phyloP scores from a whole-genome alignment of 2,329 filamentous ascomycete genomes.

The Diaporthe citri region DNA sequence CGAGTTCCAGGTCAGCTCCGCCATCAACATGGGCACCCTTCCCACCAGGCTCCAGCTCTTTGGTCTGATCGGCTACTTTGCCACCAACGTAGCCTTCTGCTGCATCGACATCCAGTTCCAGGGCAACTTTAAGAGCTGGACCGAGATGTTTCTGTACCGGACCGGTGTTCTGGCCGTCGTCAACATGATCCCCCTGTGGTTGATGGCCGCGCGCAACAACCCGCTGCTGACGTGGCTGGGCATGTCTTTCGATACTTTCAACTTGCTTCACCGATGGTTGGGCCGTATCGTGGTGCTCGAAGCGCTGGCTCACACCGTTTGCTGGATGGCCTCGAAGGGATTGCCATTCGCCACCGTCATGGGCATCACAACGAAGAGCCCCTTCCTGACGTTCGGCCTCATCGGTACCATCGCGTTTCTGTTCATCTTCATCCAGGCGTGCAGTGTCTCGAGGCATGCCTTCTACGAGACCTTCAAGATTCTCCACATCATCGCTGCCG shows the following conservation, averaged over 20 bases:
- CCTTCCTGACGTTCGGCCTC: slow-evolving; percentile 72
- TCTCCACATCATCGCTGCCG: slow-evolving; percentile 75
- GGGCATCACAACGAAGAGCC: slow-evolving; percentile 49
- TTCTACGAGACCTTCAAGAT: slow-evolving; percentile 85
- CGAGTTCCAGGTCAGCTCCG: slow-evolving; percentile 72
- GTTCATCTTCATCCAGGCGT: slow-evolving; percentile 75
- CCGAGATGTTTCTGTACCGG: slow-evolving; percentile 72
- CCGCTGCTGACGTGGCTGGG: slow-evolving; percentile 78
- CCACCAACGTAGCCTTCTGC: slow-evolving; percentile 83
- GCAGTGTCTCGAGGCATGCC: slow-evolving; percentile 79
- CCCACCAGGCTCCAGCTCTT: slow-evolving; percentile 83
- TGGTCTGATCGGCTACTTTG: slow-evolving; percentile 76
- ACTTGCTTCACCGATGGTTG: slow-evolving; percentile 84
- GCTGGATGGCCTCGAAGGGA: slow-evolving; percentile 57
- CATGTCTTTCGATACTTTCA: slow-evolving; percentile 86
- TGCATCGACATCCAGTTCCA: slow-evolving; percentile 74
- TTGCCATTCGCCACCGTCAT: slow-evolving; percentile 64
- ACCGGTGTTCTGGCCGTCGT: slow-evolving; percentile 77
- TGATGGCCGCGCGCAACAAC: slow-evolving; percentile 83
- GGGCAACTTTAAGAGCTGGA: slow-evolving; percentile 57
- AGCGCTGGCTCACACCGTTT: slow-evolving; percentile 75
- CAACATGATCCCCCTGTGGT: slow-evolving; percentile 83
- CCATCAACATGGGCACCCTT: slow-evolving; percentile 75
- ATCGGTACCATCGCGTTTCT: slow-evolving; percentile 72
- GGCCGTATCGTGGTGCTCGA: slow-evolving; percentile 82